Evolutionary conservation across 768 basidiomycete species (phyloP), one percentile per base, ranked within the genome.

Genomic region (Suillus cothurnatus): DNA sequence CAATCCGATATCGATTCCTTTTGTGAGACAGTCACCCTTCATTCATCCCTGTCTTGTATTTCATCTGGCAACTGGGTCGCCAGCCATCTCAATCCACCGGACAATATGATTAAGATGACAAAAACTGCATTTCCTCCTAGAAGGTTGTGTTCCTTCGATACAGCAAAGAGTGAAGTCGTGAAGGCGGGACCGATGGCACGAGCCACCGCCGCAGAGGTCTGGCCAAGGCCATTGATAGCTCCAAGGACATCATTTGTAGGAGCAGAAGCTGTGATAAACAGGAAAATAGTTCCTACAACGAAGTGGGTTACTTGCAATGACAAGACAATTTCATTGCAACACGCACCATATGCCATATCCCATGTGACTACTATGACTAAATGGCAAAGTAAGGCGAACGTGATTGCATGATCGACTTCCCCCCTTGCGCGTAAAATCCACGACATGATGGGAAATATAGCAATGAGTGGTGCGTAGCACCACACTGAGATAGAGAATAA

Each of bases 141-240:
- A 6, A 84, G 53, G 41, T 83, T 81, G 67, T 80, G 72, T 65
- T 87, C 71, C 39, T 84, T 81, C 0, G 86, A 86, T 28, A 81
- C 68, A 2, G 86, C 84, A 65, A 86, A 87, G 21, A 85, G 69
- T 0, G 85, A 85, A 0, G 85, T 84, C 6, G 81, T 73, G 38
- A 81, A 41, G 0, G 79, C 81, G 0, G 86, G 86, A 1, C 85
- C 85, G 21, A 86, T 76, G 4, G 83, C 84, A 43, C 84, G 80
- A 1, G 81, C 79, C 12, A 82, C 72, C 3, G 83, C 79, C 1
- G 79, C 79, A 2, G 78, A 73, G 19, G 81, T 85, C 38, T 88
- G 86, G 3, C 83, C 78, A 21, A 88, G 75, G 1, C 88, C 88
- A 64, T 88, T 86, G 2, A 83, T 84, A 8, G 87, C 83, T 7